Base-by-base conservation (phyloP, 257 asterid genomes). In the Jasminum sambac region DNA sequence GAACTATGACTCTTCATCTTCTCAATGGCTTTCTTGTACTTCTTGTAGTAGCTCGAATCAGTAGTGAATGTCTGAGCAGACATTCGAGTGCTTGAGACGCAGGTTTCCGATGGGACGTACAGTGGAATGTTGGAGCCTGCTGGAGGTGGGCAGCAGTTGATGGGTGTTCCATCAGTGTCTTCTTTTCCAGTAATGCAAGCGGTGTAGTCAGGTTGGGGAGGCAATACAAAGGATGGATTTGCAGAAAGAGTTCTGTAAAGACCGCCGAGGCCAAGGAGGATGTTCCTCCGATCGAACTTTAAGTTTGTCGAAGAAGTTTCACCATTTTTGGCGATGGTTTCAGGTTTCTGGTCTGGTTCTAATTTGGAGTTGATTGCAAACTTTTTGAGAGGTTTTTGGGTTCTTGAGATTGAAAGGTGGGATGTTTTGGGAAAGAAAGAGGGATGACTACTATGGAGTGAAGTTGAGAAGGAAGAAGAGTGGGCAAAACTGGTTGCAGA, bases 11-110 rank as follows among this genome's bases (percentile, higher is more conserved):
- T 55, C 50, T 2, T 77, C 81, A 77, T 71, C 43, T 10, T 58
- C 24, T 68, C 66, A 23, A 61, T 48, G 2, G 81, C 81, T 10
- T 43, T 37, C 34, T 7, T 25, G 58, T 66, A 77, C 66, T 77
- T 71, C 6, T 0, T 0, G 5, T 52, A 52, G 60, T 52, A 17
- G 2, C 37, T 55, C 12, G 48, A 10, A 11, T 37, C 41, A 16
- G 8, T 37, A 40, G 59, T 39, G n/a, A 12, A 10, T 0, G 55
- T n/a, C 23, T 77, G 77, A n/a, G 77, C 77, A 12, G 67, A 23
- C 67, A n/a, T 5, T 10, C 81, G 77, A 14, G 67, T 52, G 21
- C 69, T n/a, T n/a, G n/a, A 64, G 69, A 30, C 5, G 14, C 61
- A 11, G 40, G 66, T 12, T 11, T 46, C 0, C 2, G 70, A 38